phyloP scores from a whole-genome alignment of 2,329 filamentous ascomycete genomes.

The Penicillium sp. region DNA sequence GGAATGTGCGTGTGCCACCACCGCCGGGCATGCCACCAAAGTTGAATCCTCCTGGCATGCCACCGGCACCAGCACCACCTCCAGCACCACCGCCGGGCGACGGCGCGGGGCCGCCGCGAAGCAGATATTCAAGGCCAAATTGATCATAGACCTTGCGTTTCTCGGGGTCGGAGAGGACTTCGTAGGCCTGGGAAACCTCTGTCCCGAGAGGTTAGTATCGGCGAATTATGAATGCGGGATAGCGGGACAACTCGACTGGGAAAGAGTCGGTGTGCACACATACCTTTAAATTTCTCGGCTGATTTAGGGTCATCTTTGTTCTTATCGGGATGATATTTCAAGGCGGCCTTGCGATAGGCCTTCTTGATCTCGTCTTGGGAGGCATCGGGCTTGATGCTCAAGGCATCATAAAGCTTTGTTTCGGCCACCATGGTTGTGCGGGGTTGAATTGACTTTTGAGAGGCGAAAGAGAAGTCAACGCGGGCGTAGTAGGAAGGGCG shows the following conservation, averaged over 20 bases:
- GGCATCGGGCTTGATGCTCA: conserved; percentile 76
- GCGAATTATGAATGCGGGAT: neutral
- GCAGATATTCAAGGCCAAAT: conserved; percentile 88
- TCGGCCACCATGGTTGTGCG: conserved; percentile 75
- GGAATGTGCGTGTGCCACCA: conserved; percentile 48
- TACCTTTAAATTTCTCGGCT: conserved; percentile 88
- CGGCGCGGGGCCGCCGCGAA: conserved; percentile 73
- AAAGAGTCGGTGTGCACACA: conserved; percentile 16
- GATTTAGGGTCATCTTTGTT: conserved; percentile 88
- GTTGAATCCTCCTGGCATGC: conserved; percentile 57
- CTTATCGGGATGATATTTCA: conserved; percentile 97
- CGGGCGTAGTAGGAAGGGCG: neutral
- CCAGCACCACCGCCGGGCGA: conserved; percentile 61
- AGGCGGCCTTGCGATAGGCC: conserved; percentile 76
- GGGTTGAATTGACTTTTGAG: conserved; percentile 16
- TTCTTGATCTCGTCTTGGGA: conserved; percentile 97
- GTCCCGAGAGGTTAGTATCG: conserved; percentile 1
- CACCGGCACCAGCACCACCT: conserved; percentile 59
- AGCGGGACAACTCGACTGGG: conserved; percentile 1
- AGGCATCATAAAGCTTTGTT: conserved; percentile 89
- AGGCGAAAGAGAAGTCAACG: neutral
- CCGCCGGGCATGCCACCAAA: conserved; percentile 56
- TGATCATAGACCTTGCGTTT: conserved; percentile 96
- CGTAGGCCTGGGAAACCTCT: conserved; percentile 95
- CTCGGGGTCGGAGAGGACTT: conserved; percentile 95